Percentiles rank a stretch among this genome's conserved stretches.
These are phyloP conservation scores for Rhododendron kiyosumense DNA, from an alignment of 148 eudicot genomes.

Conservation along the genomic window DNA sequence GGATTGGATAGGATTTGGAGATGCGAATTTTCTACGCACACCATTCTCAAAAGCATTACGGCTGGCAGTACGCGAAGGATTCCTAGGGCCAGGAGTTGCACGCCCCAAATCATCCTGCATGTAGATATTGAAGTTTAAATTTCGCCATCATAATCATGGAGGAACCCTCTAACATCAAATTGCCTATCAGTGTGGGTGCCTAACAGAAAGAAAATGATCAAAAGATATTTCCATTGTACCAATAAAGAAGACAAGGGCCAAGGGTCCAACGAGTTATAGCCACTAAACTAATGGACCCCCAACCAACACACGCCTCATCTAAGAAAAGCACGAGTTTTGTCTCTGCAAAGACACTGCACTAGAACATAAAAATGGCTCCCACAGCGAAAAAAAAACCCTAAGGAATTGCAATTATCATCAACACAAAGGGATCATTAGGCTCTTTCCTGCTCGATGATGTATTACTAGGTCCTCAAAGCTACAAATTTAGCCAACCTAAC, in stretches of 20 bases:
- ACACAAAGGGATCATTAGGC: not conserved
- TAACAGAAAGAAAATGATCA: not conserved
- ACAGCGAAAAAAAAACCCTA: too few relatives aligned
- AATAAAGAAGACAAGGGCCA: not conserved
- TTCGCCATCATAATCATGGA: not conserved
- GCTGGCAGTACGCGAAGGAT: constrained; percentile 59
- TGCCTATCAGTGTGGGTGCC: not conserved
- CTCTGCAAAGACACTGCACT: too few relatives aligned
- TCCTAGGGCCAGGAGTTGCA: constrained; percentile 31
- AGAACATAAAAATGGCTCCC: too few relatives aligned
- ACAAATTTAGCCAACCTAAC: not conserved
- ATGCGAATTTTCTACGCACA: constrained; percentile 32
- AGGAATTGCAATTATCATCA: too few relatives aligned
- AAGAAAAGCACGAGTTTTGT: not conserved
- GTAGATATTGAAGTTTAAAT: not conserved
- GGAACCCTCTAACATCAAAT: not conserved
- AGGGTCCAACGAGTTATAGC: not conserved
- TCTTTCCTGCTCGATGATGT: not conserved
- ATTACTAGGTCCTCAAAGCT: not conserved
- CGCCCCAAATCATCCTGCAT: constrained; percentile 57
- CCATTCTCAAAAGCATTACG: constrained; percentile 48
- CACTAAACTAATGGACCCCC: not conserved
- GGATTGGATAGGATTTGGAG: constrained; percentile 32
- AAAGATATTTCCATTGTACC: not conserved
- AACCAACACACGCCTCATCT: not conserved